These are phyloP conservation scores for Penicillium freii DNA, from an alignment of 2,329 filamentous ascomycete species.

Conservation along the genomic window DNA sequence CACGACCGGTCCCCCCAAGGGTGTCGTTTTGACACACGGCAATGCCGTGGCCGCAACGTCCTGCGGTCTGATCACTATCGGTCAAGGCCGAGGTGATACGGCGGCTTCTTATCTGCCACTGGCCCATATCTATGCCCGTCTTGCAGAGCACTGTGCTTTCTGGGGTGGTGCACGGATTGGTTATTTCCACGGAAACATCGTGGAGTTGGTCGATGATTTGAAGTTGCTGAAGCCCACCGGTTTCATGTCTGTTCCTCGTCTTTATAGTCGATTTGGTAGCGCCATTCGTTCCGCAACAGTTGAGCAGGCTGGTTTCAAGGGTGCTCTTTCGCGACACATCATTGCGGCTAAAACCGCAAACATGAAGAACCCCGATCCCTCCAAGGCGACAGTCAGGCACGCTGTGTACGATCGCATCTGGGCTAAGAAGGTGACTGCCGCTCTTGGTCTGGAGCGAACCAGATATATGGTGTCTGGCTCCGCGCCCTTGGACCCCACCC, in stretches of 20 bases:
- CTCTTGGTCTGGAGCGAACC: constrained; percentile 73
- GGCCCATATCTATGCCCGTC: constrained; percentile 88
- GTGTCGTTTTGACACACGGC: constrained; percentile 70
- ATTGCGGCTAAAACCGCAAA: constrained; percentile 76
- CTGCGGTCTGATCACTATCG: constrained; percentile 55
- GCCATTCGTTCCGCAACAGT: constrained; percentile 78
- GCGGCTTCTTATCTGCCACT: constrained; percentile 86
- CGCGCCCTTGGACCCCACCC: constrained; percentile 81
- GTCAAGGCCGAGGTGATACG: constrained; percentile 59
- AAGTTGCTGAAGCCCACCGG: constrained; percentile 79
- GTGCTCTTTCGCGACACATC: constrained; percentile 74
- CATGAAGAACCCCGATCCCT: constrained; percentile 65
- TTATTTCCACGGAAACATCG: constrained; percentile 90
- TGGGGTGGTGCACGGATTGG: constrained; percentile 73
- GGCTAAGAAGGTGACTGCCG: constrained; percentile 81
- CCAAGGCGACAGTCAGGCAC: constrained; percentile 65
- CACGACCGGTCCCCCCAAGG: constrained; percentile 64
- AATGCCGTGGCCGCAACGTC: constrained; percentile 74
- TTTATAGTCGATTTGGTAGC: constrained; percentile 86
- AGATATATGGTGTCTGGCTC: constrained; percentile 80
- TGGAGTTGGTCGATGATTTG: constrained; percentile 84
- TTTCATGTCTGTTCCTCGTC: constrained; percentile 83
- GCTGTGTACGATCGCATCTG: constrained; percentile 67
- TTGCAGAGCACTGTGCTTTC: constrained; percentile 74
- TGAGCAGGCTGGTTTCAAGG: constrained; percentile 74